Percentiles rank a stretch among this genome's conserved stretches.
phyloP scores from a whole-genome alignment of 2,329 filamentous ascomycete genomes.

The Beauveria australis region DNA sequence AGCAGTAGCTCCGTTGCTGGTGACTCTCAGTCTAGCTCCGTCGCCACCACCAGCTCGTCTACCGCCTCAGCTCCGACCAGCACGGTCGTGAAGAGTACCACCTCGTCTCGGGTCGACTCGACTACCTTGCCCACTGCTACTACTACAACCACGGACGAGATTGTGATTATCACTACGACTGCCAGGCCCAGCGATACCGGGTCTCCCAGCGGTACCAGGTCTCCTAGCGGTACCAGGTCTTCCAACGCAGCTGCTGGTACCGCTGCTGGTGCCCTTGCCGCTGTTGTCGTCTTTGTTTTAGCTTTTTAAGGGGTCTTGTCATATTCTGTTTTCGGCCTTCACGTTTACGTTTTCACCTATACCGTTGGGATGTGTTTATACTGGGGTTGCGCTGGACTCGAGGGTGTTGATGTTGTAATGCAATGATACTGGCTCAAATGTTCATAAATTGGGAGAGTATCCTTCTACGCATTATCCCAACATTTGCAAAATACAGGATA shows the following conservation, averaged over 20 bases:
- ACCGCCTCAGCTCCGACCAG: background rate
- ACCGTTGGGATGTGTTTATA: background rate
- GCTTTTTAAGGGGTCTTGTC: background rate
- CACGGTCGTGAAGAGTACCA: background rate
- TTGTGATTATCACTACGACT: background rate
- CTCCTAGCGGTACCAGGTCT: no score
- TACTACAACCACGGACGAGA: background rate
- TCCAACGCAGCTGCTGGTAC: constrained; percentile 5
- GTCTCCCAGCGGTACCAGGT: background rate
- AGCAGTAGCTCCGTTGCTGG: background rate
- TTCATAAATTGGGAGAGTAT: no score
- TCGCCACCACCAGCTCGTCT: background rate
- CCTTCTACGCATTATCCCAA: no score
- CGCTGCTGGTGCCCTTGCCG: background rate
- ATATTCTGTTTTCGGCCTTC: background rate
- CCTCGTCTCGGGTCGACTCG: background rate
- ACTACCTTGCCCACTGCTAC: background rate
- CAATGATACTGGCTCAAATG: background rate
- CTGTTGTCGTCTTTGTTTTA: background rate
- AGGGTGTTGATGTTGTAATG: background rate
- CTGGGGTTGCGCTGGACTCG: background rate
- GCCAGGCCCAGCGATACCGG: background rate
- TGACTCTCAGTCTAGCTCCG: background rate
- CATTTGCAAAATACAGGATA: no score
- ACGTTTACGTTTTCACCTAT: background rate